Evolutionary conservation across 768 basidiomycete genomes (phyloP).

Genomic region (Suillus tomentosus): DNA sequence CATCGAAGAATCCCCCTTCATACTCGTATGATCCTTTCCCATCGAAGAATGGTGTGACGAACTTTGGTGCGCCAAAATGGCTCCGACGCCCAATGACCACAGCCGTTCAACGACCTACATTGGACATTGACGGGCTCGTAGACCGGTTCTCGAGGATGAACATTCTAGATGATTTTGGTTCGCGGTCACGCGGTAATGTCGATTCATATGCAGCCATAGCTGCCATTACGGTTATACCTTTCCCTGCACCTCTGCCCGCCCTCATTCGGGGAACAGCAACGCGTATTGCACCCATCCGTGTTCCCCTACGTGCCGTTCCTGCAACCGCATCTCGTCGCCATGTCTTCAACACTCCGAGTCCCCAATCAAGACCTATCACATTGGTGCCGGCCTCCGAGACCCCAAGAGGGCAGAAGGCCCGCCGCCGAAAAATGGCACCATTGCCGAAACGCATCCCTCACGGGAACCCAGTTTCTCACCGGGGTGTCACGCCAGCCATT

Average conservation of each 20-base stretch:
- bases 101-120: neutral
- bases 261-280: conserved; percentile 7
- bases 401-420: neutral
- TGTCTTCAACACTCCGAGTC: conserved; percentile 23
- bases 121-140: conserved; percentile 9
- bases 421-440: conserved; percentile 22
- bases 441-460: conserved; percentile 31
- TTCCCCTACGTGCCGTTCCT: conserved; percentile 10
- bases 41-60: conserved; percentile 4
- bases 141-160: conserved; percentile 18
- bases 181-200: neutral
- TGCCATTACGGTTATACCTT: conserved; percentile 18
- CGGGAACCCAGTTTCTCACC: conserved; percentile 16
- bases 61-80: conserved; percentile 15
- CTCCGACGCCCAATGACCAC: conserved; percentile 3
- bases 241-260: conserved; percentile 23
- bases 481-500: conserved; percentile 15
- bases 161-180: conserved; percentile 13
- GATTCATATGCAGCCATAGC: conserved; percentile 13
- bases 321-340: conserved; percentile 17
- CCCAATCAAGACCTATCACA: conserved; percentile 17
- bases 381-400: conserved; percentile 12
- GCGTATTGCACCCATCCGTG: conserved; percentile 1
- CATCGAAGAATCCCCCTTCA: conserved; percentile 19
- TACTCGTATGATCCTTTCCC: conserved; percentile 23